Evolutionary conservation across 2,329 filamentous ascomycete species (phyloP).

Genomic region (Ascomycota sp.): DNA sequence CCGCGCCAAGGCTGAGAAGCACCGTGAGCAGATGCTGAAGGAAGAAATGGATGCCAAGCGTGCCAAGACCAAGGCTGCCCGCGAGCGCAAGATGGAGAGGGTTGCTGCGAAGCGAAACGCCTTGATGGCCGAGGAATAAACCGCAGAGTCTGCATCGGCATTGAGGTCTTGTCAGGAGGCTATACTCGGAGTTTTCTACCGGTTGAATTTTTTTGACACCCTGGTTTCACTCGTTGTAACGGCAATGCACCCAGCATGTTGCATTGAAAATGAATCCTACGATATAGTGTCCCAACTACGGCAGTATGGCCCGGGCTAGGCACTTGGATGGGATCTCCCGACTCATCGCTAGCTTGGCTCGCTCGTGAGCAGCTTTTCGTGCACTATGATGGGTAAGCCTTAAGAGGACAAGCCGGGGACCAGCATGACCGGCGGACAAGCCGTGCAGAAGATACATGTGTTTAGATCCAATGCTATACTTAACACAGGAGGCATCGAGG

Average conservation of each 20-base stretch:
- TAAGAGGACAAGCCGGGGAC: too few relatives aligned
- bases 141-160: constrained; percentile 21
- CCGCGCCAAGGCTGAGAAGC: constrained; percentile 99
- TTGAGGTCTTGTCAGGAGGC: constrained; percentile 28
- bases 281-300: too few relatives aligned
- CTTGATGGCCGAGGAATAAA: constrained; percentile 48
- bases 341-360: too few relatives aligned
- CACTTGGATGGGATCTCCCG: too few relatives aligned
- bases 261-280: constrained; percentile 33
- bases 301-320: too few relatives aligned
- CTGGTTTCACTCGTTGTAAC: constrained; percentile 25
- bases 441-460: too few relatives aligned
- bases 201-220: constrained; percentile 29
- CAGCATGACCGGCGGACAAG: too few relatives aligned
- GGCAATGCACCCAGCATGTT: constrained; percentile 32
- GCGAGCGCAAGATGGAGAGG: constrained; percentile 93
- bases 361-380: too few relatives aligned
- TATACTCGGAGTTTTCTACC: constrained; percentile 39
- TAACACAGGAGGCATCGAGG: too few relatives aligned
- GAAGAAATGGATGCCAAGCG: constrained; percentile 99
- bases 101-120: constrained; percentile 75
- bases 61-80: constrained; percentile 98
- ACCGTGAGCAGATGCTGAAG: constrained; percentile 84
- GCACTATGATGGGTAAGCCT: too few relatives aligned
- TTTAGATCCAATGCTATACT: too few relatives aligned